phyloP scores from a whole-genome alignment of 257 asterid genomes.

The Nicotiana tomentosiformis region DNA sequence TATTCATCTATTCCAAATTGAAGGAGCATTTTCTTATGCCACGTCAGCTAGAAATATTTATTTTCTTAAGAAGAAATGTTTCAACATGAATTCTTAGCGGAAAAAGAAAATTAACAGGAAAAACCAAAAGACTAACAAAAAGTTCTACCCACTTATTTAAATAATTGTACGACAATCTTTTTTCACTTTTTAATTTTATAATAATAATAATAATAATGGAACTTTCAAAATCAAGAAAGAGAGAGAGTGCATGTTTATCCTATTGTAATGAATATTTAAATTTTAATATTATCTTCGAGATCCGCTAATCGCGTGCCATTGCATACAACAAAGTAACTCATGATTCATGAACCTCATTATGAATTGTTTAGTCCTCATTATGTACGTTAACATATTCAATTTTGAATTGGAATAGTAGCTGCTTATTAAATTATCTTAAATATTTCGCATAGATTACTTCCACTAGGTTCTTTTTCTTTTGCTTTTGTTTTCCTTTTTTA shows the following conservation, averaged over 20 bases:
- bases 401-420: neutral
- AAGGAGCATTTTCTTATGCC: neutral
- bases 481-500: neutral
- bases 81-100: neutral
- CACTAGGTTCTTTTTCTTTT: neutral
- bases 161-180: neutral
- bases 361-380: neutral
- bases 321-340: neutral
- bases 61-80: neutral
- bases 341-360: neutral
- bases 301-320: neutral
- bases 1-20: neutral
- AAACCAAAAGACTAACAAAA: neutral
- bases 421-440: neutral
- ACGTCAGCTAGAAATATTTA: neutral
- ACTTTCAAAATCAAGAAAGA: neutral
- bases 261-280: neutral
- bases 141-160: neutral
- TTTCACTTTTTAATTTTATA: neutral
- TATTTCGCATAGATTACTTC: neutral
- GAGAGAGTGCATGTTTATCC: neutral
- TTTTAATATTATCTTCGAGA: neutral
- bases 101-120: neutral
- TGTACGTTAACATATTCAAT: neutral
- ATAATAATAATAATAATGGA: neutral